Percentiles rank a stretch among this genome's conserved stretches.
Evolutionary conservation across 139 green algal genomes (phyloP).

Genomic region (Volvox reticuliferus): DNA sequence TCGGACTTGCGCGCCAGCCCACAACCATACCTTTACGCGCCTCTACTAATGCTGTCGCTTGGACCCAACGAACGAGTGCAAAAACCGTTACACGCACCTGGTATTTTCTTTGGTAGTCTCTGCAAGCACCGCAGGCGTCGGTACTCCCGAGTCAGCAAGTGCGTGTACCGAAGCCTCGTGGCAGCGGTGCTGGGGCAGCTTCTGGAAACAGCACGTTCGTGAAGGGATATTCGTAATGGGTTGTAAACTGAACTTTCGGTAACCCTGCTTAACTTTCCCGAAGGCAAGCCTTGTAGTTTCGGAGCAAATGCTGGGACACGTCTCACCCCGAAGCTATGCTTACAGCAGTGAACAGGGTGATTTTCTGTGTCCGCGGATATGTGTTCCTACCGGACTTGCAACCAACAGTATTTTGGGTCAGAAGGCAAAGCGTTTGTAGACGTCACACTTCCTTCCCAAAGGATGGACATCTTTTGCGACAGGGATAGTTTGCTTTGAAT

Average conservation of each 20-base stretch:
- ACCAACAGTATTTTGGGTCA: neutral
- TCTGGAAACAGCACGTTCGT: neutral
- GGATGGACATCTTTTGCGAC: no score
- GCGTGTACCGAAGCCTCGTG: neutral
- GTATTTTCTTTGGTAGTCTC: neutral
- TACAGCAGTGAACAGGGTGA: neutral
- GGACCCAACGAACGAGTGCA: no score
- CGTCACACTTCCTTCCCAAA: neutral
- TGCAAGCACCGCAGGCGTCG: neutral
- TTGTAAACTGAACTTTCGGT: neutral
- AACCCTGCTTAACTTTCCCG: neutral
- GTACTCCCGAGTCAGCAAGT: conserved; percentile 10
- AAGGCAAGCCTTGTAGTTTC: neutral
- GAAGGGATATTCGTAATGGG: neutral
- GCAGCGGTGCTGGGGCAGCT: neutral
- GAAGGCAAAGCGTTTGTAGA: neutral
- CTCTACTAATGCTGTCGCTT: neutral
- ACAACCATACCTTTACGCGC: neutral
- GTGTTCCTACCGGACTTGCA: no score
- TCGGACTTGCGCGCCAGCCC: neutral
- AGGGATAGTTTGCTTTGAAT: no score
- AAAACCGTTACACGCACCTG: neutral
- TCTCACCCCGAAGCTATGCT: neutral
- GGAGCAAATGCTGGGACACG: neutral
- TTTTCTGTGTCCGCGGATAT: no score